phyloP scores from a whole-genome alignment of 1,284 basidiomycete species.

The Ceratobasidium sp. region DNA sequence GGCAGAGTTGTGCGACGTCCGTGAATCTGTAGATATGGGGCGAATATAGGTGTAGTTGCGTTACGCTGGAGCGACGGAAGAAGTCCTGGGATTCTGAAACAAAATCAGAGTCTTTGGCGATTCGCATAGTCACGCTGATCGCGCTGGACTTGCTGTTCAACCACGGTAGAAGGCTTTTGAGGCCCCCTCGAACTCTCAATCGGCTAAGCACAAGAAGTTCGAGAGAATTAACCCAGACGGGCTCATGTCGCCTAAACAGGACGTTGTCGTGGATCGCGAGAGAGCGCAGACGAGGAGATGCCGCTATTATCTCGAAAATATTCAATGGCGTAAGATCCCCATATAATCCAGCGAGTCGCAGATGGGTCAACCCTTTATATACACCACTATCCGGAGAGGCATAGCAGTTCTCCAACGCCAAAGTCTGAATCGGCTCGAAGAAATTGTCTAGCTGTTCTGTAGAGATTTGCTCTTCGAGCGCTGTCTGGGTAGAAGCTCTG shows the following conservation, averaged over 20 bases:
- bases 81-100: not conserved
- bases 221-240: not conserved
- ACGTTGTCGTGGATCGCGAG: not conserved
- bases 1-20: not conserved
- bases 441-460: not conserved
- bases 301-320: not conserved
- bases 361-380: not conserved
- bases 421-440: not conserved
- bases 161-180: not conserved
- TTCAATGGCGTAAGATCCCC: not conserved
- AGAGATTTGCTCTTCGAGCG: not conserved
- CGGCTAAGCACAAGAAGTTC: not conserved
- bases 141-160: not conserved
- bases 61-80: constrained; percentile 13
- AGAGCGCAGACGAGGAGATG: not conserved
- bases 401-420: not conserved
- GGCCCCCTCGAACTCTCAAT: not conserved
- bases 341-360: not conserved
- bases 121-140: not conserved
- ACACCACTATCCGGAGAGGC: not conserved
- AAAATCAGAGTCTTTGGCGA: not conserved
- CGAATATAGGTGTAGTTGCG: too few relatives aligned
- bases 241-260: not conserved
- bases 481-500: not conserved
- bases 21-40: not conserved